phyloP scores from a whole-genome alignment of 1,284 basidiomycete species.

The Anthracocystis setariae region DNA sequence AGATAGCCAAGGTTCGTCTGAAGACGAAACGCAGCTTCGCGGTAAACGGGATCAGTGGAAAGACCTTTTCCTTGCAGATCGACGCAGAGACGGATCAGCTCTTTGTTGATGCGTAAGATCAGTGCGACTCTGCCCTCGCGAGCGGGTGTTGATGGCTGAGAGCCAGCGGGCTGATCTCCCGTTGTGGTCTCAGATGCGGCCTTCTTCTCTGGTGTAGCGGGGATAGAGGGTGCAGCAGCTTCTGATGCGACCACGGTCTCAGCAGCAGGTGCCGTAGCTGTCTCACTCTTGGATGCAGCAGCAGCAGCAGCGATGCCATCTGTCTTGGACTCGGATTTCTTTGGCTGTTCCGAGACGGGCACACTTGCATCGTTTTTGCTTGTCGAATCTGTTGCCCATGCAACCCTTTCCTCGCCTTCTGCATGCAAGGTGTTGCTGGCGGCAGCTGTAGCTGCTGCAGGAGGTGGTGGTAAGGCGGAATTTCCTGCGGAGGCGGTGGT shows the following conservation, averaged over 20 bases:
- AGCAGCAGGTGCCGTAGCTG: not conserved
- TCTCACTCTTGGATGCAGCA: not conserved
- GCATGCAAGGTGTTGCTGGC: not conserved
- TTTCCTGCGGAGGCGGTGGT: not conserved
- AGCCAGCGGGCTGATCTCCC: constrained; percentile 1
- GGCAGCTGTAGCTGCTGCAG: not conserved
- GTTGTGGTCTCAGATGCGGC: not conserved
- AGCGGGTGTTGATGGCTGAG: constrained; percentile 24
- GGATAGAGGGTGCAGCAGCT: constrained; percentile 4
- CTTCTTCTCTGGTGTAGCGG: constrained; percentile 27
- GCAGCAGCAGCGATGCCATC: not conserved
- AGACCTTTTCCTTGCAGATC: constrained; percentile 46
- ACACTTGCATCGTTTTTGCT: not conserved
- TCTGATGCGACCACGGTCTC: not conserved
- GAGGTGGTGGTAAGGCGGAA: not conserved
- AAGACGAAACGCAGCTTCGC: constrained; percentile 50
- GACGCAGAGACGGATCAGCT: constrained; percentile 59
- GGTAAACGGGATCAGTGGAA: constrained; percentile 34
- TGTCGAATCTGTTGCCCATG: not conserved
- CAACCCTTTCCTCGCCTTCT: not conserved
- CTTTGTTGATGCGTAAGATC: constrained; percentile 58
- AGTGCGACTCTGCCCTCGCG: constrained; percentile 44
- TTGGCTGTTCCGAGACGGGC: not conserved
- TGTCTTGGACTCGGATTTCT: not conserved
- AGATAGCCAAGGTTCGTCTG: constrained; percentile 53